These are phyloP conservation scores for Daldinia vernicosa DNA, from an alignment of 495 filamentous ascomycete genomes.

Conservation along the genomic window DNA sequence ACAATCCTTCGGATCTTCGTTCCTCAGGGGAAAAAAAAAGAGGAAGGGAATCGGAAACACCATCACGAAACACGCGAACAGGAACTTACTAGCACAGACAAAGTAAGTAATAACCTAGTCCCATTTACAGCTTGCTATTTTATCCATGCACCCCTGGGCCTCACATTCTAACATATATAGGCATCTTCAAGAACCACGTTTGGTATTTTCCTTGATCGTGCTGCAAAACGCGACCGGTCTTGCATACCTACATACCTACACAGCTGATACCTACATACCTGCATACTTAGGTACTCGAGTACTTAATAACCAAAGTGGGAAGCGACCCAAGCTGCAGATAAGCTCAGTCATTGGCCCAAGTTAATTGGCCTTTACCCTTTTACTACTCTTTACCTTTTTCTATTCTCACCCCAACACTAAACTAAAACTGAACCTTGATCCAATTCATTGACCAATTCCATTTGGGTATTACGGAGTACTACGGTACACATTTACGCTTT, in stretches of 20 bases:
- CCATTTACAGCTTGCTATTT: background rate
- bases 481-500: background rate
- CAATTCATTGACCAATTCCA: background rate
- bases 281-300: background rate
- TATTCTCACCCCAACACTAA: conserved; percentile 6
- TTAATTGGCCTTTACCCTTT: conserved; percentile 2
- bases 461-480: background rate
- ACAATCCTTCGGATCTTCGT: conserved; percentile 6
- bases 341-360: conserved; percentile 5
- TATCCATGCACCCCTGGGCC: background rate
- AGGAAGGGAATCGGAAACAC: conserved; percentile 3
- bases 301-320: conserved; percentile 9
- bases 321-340: background rate
- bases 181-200: background rate
- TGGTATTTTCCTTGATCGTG: background rate
- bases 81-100: background rate
- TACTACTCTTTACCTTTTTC: background rate
- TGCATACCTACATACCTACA: too few species aligned
- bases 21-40: background rate
- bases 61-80: conserved; percentile 9
- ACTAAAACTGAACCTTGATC: conserved; percentile 7
- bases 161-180: background rate
- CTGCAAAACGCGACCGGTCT: conserved; percentile 13
- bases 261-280: too few species aligned
- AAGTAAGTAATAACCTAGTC: background rate